Evolutionary conservation across 768 basidiomycete genomes (phyloP).

Genomic region (Mycena floridula): DNA sequence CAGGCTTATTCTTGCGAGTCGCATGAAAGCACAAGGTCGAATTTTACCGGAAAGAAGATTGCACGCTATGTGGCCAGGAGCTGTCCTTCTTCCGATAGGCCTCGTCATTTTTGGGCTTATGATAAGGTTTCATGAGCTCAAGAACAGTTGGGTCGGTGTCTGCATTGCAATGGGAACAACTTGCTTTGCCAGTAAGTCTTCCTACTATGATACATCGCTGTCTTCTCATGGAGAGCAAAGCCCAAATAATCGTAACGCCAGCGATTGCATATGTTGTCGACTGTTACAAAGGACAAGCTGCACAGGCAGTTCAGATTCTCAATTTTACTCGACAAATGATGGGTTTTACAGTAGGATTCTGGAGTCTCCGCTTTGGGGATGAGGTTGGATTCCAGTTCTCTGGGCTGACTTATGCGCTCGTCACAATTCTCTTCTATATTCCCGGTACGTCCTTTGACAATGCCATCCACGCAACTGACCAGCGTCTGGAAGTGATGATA

Average conservation of each 20-base stretch:
- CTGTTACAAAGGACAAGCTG: conserved; percentile 14
- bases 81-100: conserved; percentile 10
- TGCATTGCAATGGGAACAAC: conserved; percentile 12
- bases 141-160: conserved; percentile 11
- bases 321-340: conserved; percentile 13
- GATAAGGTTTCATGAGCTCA: conserved; percentile 10
- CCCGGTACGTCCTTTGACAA: too few species aligned
- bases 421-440: background rate
- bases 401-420: background rate
- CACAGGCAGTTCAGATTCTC: conserved; percentile 10
- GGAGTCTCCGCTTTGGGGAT: conserved; percentile 6
- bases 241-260: too few species aligned
- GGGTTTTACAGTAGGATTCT: conserved; percentile 11
- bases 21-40: conserved; percentile 3
- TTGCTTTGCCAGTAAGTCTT: conserved; percentile 6
- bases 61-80: conserved; percentile 15
- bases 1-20: conserved; percentile 9
- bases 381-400: background rate
- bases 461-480: too few species aligned
- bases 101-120: conserved; percentile 8
- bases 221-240: too few species aligned
- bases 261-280: conserved; percentile 4
- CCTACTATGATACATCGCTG: background rate
- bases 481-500: too few species aligned
- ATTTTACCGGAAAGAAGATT: conserved; percentile 3